phyloP scores from a whole-genome alignment of 208 protist genomes.

The Willaertia magna region DNA sequence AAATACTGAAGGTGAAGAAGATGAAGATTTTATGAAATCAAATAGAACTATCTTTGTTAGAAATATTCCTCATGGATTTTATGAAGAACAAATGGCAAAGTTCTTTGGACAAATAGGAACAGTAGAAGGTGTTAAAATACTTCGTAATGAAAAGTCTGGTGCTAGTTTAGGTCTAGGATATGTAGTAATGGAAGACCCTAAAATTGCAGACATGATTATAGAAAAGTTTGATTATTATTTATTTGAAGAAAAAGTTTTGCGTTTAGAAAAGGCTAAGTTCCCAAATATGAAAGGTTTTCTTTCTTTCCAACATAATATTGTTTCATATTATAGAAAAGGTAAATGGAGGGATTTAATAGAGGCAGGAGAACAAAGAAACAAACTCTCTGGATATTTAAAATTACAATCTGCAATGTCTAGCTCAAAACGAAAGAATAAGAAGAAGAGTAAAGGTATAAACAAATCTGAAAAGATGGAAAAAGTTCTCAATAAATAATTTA shows the following conservation, averaged over 20 bases:
- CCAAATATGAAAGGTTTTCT: neutral
- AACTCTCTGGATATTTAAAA: neutral
- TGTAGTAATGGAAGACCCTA: neutral
- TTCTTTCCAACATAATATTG: neutral
- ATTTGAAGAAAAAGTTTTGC: neutral
- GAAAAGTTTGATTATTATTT: neutral
- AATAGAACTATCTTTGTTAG: neutral
- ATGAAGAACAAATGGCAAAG: neutral
- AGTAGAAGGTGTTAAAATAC: neutral
- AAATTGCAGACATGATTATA: neutral
- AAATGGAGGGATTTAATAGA: neutral
- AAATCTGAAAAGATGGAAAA: neutral
- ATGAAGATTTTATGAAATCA: neutral
- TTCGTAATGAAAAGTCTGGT: neutral
- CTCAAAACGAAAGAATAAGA: neutral
- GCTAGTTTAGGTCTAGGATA: neutral
- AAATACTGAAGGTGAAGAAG: neutral
- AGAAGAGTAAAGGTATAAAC: neutral
- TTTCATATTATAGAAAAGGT: neutral
- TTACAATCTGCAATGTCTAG: neutral
- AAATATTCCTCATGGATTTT: neutral
- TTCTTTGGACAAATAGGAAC: neutral
- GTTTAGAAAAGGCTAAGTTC: neutral
- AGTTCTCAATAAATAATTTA: neutral
- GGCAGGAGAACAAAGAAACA: neutral